Percentiles rank a stretch among this genome's conserved stretches.
These are phyloP conservation scores for Hyphodiscus sp. DNA, from an alignment of 2,329 filamentous ascomycete genomes.

Conservation along the genomic window DNA sequence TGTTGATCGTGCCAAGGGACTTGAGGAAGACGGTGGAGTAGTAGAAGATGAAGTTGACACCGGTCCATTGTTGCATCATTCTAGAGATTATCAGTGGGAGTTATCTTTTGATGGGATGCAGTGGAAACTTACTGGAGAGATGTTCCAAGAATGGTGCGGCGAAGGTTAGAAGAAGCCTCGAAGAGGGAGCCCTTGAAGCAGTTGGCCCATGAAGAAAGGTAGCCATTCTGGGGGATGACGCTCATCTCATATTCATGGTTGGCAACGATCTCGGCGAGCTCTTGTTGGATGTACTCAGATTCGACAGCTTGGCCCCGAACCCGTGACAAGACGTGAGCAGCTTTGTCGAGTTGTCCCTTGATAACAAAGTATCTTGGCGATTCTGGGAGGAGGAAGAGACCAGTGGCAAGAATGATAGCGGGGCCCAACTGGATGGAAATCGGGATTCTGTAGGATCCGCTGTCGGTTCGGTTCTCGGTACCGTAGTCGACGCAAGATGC, in stretches of 20 bases:
- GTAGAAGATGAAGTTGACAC: constrained; percentile 92
- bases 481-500: constrained; percentile 70
- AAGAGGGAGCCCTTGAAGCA: constrained; percentile 60
- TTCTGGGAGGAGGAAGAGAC: constrained; percentile 73
- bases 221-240: constrained; percentile 57
- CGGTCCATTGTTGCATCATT: constrained; percentile 72
- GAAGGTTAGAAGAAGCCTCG: constrained; percentile 59
- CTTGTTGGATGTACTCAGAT: constrained; percentile 69
- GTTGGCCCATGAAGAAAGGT: constrained; percentile 62
- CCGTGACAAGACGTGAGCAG: constrained; percentile 53
- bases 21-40: constrained; percentile 80
- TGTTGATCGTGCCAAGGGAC: constrained; percentile 65
- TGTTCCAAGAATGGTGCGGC: constrained; percentile 64
- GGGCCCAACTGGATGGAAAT: constrained; percentile 75
- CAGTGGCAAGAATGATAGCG: constrained; percentile 66
- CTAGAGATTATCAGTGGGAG: not conserved
- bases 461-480: constrained; percentile 55
- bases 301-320: constrained; percentile 69
- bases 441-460: constrained; percentile 70
- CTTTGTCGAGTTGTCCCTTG: constrained; percentile 61
- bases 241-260: constrained; percentile 81
- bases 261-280: constrained; percentile 80
- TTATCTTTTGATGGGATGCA: not conserved
- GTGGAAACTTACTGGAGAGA: constrained; percentile 47
- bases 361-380: constrained; percentile 83